Evolutionary conservation across 2,329 filamentous ascomycete genomes (phyloP).

Genomic region (Botrytis fragariae): DNA sequence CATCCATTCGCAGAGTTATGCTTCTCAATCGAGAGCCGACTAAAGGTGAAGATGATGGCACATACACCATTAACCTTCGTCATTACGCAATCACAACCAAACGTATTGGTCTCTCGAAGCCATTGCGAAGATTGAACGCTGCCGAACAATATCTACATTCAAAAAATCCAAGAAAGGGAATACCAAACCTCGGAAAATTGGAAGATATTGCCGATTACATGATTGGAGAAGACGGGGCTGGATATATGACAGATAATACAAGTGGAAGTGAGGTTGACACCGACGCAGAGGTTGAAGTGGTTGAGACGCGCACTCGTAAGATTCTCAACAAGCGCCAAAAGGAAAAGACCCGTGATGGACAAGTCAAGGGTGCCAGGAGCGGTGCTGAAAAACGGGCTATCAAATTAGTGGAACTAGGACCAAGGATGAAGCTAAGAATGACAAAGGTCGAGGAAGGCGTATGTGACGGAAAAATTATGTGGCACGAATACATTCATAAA

Average conservation of each 20-base stretch:
- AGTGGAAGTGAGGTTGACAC: conserved; percentile 92
- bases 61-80: conserved; percentile 80
- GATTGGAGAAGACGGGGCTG: conserved; percentile 73
- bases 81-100: conserved; percentile 96
- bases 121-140: conserved; percentile 77
- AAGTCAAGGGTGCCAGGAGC: conserved; percentile 41
- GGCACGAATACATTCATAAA: conserved; percentile 95
- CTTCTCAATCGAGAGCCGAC: conserved; percentile 78
- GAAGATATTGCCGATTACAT: conserved; percentile 95
- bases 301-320: conserved; percentile 60
- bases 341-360: conserved; percentile 44
- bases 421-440: conserved; percentile 81
- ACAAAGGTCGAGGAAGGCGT: conserved; percentile 96
- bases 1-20: conserved; percentile 88
- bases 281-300: conserved; percentile 91
- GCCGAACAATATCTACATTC: conserved; percentile 69
- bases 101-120: conserved; percentile 77
- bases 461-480: conserved; percentile 88
- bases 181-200: conserved; percentile 87
- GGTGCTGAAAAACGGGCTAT: conserved; percentile 73
- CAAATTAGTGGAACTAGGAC: conserved; percentile 88
- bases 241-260: conserved; percentile 81
- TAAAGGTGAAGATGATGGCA: conserved; percentile 52
- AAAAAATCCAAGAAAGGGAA: conserved; percentile 56
- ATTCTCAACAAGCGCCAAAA: conserved; percentile 50